Evolutionary conservation across 1,284 basidiomycete species (phyloP).

Genomic region (Trichosporon sp.): DNA sequence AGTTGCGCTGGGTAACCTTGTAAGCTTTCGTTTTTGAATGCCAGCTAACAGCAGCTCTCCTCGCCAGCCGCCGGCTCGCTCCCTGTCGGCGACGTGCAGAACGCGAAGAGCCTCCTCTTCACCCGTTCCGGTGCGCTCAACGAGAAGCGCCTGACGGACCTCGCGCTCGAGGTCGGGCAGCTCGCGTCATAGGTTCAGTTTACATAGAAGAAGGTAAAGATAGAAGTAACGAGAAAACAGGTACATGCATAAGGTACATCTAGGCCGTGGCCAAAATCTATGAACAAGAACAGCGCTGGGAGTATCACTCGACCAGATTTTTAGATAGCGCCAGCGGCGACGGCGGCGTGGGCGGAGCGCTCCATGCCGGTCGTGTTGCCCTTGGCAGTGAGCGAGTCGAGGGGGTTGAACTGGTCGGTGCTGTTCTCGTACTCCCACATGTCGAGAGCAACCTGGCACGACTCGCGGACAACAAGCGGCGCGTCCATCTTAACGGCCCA

Average conservation of each 20-base stretch:
- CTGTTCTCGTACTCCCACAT: constrained; percentile 98
- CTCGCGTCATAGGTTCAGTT: constrained; percentile 14
- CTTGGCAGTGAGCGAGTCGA: constrained; percentile 60
- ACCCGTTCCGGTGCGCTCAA: constrained; percentile 42
- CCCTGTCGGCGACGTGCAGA: constrained; percentile 45
- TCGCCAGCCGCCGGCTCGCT: constrained; percentile 47
- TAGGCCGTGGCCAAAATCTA: not conserved
- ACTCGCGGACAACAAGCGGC: constrained; percentile 89
- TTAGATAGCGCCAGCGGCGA: constrained; percentile 41
- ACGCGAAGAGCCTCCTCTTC: constrained; percentile 43
- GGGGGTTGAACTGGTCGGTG: constrained; percentile 78
- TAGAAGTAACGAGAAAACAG: not conserved
- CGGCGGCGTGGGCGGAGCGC: constrained; percentile 48
- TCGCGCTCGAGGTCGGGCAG: constrained; percentile 50
- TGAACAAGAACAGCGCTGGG: not conserved
- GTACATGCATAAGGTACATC: constrained; percentile 32
- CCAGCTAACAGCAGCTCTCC: constrained; percentile 42
- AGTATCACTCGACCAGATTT: no score
- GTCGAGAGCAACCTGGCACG: constrained; percentile 94
- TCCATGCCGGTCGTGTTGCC: constrained; percentile 55
- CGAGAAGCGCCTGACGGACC: constrained; percentile 55
- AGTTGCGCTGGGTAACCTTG: constrained; percentile 86
- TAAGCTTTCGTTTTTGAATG: constrained; percentile 54
- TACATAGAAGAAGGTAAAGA: constrained; percentile 11
- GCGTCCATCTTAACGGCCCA: constrained; percentile 78